Percentiles rank a stretch among this genome's conserved stretches.
Evolutionary conservation across 257 asterid genomes (phyloP).

Genomic region (Solanum infundibuliforme): DNA sequence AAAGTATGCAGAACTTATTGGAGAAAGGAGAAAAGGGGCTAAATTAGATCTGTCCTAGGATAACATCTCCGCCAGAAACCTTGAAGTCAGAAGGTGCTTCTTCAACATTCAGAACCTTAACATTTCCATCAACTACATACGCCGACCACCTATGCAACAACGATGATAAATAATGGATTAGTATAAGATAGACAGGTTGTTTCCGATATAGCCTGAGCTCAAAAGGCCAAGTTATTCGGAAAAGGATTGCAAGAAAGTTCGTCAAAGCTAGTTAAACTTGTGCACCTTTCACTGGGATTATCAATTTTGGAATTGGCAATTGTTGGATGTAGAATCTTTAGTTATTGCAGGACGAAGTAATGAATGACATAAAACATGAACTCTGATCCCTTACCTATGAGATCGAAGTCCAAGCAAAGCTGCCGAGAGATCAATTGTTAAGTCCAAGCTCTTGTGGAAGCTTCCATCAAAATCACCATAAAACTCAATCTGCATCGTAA

Average conservation of each 20-base stretch:
- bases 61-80: slow-evolving; percentile 85
- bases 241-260: not conserved
- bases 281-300: not conserved
- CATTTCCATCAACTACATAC: slow-evolving; percentile 72
- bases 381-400: slow-evolving; percentile 39
- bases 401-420: slow-evolving; percentile 90
- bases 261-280: not conserved
- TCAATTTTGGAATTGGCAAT: not conserved
- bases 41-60: slow-evolving; percentile 60
- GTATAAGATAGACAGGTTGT: not conserved
- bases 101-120: slow-evolving; percentile 76
- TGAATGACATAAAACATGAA: not conserved
- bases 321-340: not conserved
- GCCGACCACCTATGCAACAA: slow-evolving; percentile 78
- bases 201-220: not conserved
- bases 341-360: not conserved
- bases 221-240: not conserved
- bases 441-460: slow-evolving; percentile 83
- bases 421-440: slow-evolving; percentile 59
- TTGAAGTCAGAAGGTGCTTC: slow-evolving; percentile 71
- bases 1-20: not conserved
- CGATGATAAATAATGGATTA: not conserved
- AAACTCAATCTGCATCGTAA: slow-evolving; percentile 60
- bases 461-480: slow-evolving; percentile 96
- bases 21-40: not conserved